Evolutionary conservation across 176 grass and related monocot genomes (phyloP).

Genomic region (Raddia distichophylla): DNA sequence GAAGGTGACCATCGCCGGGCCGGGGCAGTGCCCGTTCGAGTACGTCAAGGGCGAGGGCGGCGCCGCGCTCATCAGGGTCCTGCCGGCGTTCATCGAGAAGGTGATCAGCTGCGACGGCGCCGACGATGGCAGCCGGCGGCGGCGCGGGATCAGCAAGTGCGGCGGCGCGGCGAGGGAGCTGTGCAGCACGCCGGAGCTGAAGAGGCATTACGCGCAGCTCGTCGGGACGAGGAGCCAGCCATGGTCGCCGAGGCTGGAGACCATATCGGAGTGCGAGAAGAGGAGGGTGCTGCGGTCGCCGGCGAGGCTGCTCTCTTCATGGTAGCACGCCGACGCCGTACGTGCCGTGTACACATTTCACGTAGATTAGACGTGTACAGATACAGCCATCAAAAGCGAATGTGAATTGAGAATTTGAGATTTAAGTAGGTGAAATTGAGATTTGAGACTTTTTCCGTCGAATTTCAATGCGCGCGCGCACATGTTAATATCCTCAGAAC

Average conservation of each 20-base stretch:
- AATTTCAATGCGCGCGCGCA: neutral
- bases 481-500: neutral
- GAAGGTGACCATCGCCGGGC: conserved; percentile 29
- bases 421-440: neutral
- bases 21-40: conserved; percentile 64
- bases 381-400: neutral
- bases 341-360: neutral
- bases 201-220: conserved; percentile 78
- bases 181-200: conserved; percentile 82
- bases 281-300: conserved; percentile 25
- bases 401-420: neutral
- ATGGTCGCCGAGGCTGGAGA: conserved; percentile 79
- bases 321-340: neutral
- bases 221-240: conserved; percentile 36
- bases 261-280: conserved; percentile 57
- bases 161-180: neutral
- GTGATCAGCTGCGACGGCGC: conserved; percentile 46
- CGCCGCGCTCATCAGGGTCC: conserved; percentile 52
- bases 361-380: neutral
- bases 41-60: conserved; percentile 70
- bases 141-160: neutral
- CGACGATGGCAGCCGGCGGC: neutral
- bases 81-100: conserved; percentile 79
- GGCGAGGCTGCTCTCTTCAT: conserved; percentile 36
- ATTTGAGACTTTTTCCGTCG: neutral